Evolutionary conservation across 495 filamentous ascomycete genomes (phyloP).

Genomic region (Ramalina peruviana): DNA sequence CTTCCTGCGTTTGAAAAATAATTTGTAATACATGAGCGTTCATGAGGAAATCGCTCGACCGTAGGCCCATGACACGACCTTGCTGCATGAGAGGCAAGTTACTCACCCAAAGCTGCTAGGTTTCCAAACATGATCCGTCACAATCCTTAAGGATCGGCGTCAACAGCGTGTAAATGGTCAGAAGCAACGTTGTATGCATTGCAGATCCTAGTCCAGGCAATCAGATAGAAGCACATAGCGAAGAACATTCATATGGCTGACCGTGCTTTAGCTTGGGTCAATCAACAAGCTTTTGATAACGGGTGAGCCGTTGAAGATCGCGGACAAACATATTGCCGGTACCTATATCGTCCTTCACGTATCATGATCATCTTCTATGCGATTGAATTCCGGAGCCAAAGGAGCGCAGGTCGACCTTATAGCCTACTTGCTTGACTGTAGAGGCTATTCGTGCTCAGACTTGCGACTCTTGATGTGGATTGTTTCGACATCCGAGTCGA

Average conservation of each 20-base stretch:
- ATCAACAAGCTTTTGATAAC: not conserved
- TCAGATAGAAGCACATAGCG: not conserved
- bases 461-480: too few species aligned
- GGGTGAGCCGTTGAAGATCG: not conserved
- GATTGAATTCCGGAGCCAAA: too few species aligned
- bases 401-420: too few species aligned
- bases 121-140: slow-evolving; percentile 10
- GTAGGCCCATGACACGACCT: not conserved
- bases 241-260: not conserved
- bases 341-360: too few species aligned
- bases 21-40: not conserved
- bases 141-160: not conserved
- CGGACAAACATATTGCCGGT: too few species aligned
- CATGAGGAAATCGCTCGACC: not conserved
- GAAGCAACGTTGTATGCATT: not conserved
- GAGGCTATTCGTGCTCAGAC: too few species aligned
- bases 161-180: not conserved
- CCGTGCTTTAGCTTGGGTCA: not conserved
- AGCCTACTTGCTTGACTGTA: too few species aligned
- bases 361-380: too few species aligned
- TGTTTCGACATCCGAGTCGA: too few species aligned
- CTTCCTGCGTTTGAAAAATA: not conserved
- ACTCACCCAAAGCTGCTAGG: slow-evolving; percentile 6
- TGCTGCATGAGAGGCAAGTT: not conserved
- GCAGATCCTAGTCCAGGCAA: not conserved